A percentile compares a stretch with the other conserved stretches of the same genome.
phyloP scores from a whole-genome alignment of 495 filamentous ascomycete species.

The Tuber borchii region DNA sequence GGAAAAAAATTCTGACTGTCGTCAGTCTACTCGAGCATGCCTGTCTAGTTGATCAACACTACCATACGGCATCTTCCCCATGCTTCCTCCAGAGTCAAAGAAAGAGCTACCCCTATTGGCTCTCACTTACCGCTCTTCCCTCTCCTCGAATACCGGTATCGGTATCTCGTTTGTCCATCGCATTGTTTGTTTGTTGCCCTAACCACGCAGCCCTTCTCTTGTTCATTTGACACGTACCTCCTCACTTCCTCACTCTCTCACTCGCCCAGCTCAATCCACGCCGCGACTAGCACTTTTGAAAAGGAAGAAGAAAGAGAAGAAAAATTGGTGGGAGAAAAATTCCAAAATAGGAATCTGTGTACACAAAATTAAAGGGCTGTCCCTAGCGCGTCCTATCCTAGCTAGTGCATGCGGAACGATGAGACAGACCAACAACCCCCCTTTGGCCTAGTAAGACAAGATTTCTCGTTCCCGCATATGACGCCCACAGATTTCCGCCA shows the following conservation, averaged over 20 bases:
- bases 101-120: not conserved
- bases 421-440: constrained; percentile 30
- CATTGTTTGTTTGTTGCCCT: not conserved
- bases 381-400: constrained; percentile 19
- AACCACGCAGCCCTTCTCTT: not conserved
- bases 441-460: constrained; percentile 26
- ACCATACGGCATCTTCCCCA: not conserved
- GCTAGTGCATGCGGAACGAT: constrained; percentile 29
- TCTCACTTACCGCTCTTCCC: not conserved
- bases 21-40: too few relatives aligned
- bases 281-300: not conserved
- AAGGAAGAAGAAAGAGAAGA: not conserved
- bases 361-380: constrained; percentile 34
- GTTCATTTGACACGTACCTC: constrained; percentile 1
- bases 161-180: not conserved
- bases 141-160: not conserved
- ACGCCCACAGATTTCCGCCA: constrained; percentile 21
- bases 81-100: not conserved
- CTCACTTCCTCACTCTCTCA: not conserved
- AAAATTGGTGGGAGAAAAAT: constrained; percentile 6
- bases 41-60: not conserved
- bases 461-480: constrained; percentile 14
- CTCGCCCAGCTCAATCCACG: not conserved
- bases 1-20: not conserved
- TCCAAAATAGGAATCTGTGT: constrained; percentile 5